Evolutionary conservation across 2,329 filamentous ascomycete genomes (phyloP), one percentile per base, ranked within the genome.

Genomic region (Chaetomium olivaceum): DNA sequence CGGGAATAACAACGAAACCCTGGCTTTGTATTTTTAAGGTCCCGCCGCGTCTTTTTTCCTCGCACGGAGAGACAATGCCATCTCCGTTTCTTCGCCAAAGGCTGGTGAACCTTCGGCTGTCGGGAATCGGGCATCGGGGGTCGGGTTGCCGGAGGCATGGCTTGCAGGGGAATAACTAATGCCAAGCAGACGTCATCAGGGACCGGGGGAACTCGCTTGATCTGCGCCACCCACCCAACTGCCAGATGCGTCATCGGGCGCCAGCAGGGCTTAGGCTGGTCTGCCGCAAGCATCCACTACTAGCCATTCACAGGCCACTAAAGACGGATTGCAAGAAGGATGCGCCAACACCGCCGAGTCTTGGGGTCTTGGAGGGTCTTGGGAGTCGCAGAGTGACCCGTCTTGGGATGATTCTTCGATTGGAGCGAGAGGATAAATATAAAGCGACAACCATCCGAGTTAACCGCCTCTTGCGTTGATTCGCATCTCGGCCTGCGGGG

Each of bases 121-220:
- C 39, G 39, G 39, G 39, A 19, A n/a, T 43, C 39, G 39, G 39
- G 39, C 16, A 19, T 43, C 39, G 39, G 39, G 39, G 16, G 12
- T 39, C 36, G 36, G 12, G 36, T n/a, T n/a, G 39, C 39, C 39
- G 39, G 39, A 43, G 39, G 16, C 16, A 43, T 43, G 39, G 39
- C 27, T 56, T 46, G 56, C 19, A 64, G 9, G 9, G n/a, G n/a
- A 21, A 12, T 16, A 14, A 1, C 9, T 33, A 5, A 50, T 63
- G 62, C 65, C 65, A 67, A 67, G 62, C 54, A 14, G 54, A 64
- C 62, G 55, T 67, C 62, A 67, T 64, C 57, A 33, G 48, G 46
- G 25, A 39, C 9, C 8, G n/a, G 39, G 60, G n/a, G 4, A 39
- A 21, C 9, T 56, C n/a, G 29, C 9, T 16, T 51, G 46, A 63